Conservation (phyloP, 2,329 filamentous ascomycete species). For the Arachnopeziza araneosa region DNA sequence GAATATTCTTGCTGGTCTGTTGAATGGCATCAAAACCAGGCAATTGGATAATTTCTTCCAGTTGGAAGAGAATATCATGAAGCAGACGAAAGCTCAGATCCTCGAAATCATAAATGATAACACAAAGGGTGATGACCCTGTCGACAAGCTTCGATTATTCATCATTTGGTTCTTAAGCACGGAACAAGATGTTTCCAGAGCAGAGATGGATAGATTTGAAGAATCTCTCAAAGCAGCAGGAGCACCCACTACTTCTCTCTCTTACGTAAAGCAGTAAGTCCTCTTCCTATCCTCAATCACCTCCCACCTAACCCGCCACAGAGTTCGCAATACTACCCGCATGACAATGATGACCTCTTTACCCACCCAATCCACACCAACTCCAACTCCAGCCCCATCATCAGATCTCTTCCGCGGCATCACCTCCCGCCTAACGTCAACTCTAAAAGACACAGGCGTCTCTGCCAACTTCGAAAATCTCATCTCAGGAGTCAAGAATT, state of each 20-base stretch:
- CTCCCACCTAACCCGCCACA: constrained; percentile 27
- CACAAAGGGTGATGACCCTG: constrained; percentile 74
- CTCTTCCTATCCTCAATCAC: background rate
- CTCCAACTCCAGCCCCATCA: constrained; percentile 46
- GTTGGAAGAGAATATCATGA: constrained; percentile 85
- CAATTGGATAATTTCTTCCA: constrained; percentile 97
- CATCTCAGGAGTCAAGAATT: constrained; percentile 95
- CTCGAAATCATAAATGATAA: constrained; percentile 78
- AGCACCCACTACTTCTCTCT: constrained; percentile 68
- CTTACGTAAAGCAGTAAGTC: constrained; percentile 79
- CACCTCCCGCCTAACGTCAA: constrained; percentile 85
- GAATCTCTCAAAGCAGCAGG: constrained; percentile 73
- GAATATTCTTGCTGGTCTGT: constrained; percentile 81
- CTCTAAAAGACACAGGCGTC: constrained; percentile 83
- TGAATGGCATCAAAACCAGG: constrained; percentile 82
- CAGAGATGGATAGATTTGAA: constrained; percentile 81
- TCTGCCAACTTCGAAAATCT: constrained; percentile 87
- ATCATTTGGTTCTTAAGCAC: constrained; percentile 97
- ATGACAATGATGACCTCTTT: constrained; percentile 97
- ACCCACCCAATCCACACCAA: constrained; percentile 53
- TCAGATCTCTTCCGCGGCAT: constrained; percentile 87
- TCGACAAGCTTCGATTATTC: constrained; percentile 89
- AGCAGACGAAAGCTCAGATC: constrained; percentile 84
- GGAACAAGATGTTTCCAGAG: constrained; percentile 76
- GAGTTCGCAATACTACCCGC: constrained; percentile 87